Base-by-base conservation (phyloP, 768 basidiomycete genomes). In the Boletus sp. region DNA sequence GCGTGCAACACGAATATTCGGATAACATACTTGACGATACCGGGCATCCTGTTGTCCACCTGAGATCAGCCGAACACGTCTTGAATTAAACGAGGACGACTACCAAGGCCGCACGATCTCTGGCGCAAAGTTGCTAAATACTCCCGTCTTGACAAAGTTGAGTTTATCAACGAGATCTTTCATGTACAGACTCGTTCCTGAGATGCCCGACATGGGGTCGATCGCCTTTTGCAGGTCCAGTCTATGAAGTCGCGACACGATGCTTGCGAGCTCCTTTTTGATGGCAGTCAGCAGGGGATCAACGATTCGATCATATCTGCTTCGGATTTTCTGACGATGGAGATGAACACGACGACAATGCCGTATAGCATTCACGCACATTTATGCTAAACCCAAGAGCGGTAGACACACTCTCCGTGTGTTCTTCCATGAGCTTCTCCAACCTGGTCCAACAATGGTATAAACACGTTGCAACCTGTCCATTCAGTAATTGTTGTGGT, bases 1-100 rank as follows among this genome's bases (percentile, higher is more conserved):
- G 90, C 87, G 64, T 99, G 95, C 35, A 98, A 71, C 10, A 99
- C 84, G 70, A 98, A 99, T 3, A 84, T 88, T 58, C 82, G 81
- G 44, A 98, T 87, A 34, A 88, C 83, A 67, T 88, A 88, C 59
- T 85, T 84, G 50, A 87, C 88, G 34, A 97, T 83, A 7, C 77
- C 77, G 14, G 77, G 72, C 0, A 79, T 70, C 87, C 89, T 91
- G 55, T 54, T 8, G 29, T 32, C 13, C 40, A 35, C 9, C 42
- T 30, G 17, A 37, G 4, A 30, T 62, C 32, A 64, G 51, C 45
- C 23, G 3, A 41, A 29, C 27, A 19, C n/a, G 30, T 39, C 19
- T 23, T 9, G 8, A 8, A 44, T 21, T 11, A 48, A 15, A 41
- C 19, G 35, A 53, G 14, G 25, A 37, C 19, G 11, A 37, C n/a